Evolutionary conservation across 1,284 basidiomycete genomes (phyloP), one percentile per base, ranked within the genome.

Genomic region (Tilletia indica): DNA sequence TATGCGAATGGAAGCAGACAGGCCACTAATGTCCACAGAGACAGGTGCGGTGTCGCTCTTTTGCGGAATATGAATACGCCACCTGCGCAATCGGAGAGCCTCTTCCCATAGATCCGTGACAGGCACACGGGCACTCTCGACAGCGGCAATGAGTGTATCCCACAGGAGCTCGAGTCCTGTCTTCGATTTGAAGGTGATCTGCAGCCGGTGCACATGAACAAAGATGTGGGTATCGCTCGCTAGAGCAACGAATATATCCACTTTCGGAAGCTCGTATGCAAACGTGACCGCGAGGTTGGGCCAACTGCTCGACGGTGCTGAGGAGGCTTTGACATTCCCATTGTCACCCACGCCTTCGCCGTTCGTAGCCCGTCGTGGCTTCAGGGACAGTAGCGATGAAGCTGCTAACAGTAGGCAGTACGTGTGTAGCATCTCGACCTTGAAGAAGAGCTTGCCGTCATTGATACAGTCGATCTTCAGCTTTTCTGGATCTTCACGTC

Each of bases 361-460:
- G 3, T 64, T 11, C 36, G 31, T 42, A 6, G 31, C 34, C n/a
- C 19, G 61, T 31, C 11, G 16, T 5, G 61, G 61, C 16, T 36
- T 25, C 36, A 91, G 85, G 2, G 84, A 84, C 74, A 86, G 87
- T 51, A 91, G 69, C 0, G 89, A 89, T 48, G 89, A 86, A 2
- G 88, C 74, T 11, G 91, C 91, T 66, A 94, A 86, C 54, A 96
- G 87, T 11, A 87, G 77, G 78, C 90, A 91, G 81, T 94, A 95
- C 21, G 91, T 86, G 82, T 92, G 90, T 14, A 89, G 88, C 47
- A 95, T 86, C 75, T 90, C 88, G 77, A 91, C 86, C 61, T 87
- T 87, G 42, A 88, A 85, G 72, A 87, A 86, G 31, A 80, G 82
- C 76, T 88, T 85, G 72, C 88, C 85, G 68, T 80, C 76, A 4